These are phyloP conservation scores for Azolla pinnata DNA, from an alignment of 75 land plant genomes.

Conservation along the genomic window DNA sequence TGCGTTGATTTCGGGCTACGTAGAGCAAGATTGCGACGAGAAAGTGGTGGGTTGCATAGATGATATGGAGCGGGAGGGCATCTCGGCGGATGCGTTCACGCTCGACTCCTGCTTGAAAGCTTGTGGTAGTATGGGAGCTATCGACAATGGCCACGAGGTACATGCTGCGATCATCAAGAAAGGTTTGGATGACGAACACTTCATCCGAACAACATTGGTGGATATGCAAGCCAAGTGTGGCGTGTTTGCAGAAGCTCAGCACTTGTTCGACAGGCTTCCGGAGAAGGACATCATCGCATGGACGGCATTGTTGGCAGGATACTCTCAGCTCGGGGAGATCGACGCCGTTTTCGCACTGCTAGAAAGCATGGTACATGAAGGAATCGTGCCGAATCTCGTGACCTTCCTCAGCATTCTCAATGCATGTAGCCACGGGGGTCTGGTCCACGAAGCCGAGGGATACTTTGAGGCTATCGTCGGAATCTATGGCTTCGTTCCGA, in stretches of 20 bases:
- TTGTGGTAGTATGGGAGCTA: constrained; percentile 9
- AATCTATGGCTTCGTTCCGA: no score
- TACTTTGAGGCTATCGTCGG: no score
- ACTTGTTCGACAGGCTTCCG: constrained; percentile 11
- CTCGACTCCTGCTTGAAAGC: constrained; percentile 24
- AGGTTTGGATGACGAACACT: neutral
- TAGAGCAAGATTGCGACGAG: constrained; percentile 28
- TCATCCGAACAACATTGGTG: constrained; percentile 9
- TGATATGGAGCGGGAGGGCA: constrained; percentile 38
- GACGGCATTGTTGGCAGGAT: constrained; percentile 6
- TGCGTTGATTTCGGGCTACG: constrained; percentile 46
- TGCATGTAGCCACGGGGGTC: no score
- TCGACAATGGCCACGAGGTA: constrained; percentile 8
- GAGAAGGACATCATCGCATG: neutral
- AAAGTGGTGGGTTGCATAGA: constrained; percentile 34
- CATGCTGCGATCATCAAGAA: neutral
- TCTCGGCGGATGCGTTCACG: constrained; percentile 46
- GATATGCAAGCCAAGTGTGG: constrained; percentile 15
- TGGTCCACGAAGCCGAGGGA: no score
- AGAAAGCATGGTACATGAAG: no score
- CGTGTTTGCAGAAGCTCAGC: neutral
- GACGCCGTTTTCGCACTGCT: no score
- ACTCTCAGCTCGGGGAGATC: neutral
- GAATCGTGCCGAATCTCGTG: no score
- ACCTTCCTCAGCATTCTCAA: no score